Evolutionary conservation across 805 yeast genomes (phyloP).

Genomic region (Myxozyma sirexii): DNA sequence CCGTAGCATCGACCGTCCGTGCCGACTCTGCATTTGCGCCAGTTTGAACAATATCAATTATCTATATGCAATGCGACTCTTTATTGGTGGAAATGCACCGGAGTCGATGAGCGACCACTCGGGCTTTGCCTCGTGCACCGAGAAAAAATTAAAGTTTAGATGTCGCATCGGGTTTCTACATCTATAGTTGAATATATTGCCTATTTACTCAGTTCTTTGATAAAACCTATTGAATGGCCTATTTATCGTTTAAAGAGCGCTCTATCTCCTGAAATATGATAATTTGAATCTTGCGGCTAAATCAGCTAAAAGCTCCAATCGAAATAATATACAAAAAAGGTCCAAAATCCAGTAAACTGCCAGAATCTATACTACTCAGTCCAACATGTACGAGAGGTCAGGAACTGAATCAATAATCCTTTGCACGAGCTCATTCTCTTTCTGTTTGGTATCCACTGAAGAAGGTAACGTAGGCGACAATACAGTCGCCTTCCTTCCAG

Average conservation of each 20-base stretch:
- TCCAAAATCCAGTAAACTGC: too few species aligned
- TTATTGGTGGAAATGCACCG: too few species aligned
- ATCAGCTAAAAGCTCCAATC: neutral
- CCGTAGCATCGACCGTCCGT: neutral
- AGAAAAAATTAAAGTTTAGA: neutral
- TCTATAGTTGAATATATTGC: too few species aligned
- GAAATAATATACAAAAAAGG: neutral
- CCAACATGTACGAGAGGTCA: constrained; percentile 20
- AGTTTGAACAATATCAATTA: too few species aligned
- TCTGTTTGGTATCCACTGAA: constrained; percentile 19
- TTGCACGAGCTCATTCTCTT: constrained; percentile 35
- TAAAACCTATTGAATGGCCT: too few species aligned
- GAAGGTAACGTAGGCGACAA: constrained; percentile 36
- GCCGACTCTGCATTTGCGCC: neutral
- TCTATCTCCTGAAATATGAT: too few species aligned
- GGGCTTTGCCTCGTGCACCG: too few species aligned
- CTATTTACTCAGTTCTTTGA: too few species aligned
- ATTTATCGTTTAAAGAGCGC: too few species aligned
- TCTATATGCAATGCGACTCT: too few species aligned
- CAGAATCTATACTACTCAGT: too few species aligned
- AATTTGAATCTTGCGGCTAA: neutral
- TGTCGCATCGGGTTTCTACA: neutral
- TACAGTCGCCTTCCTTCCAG: constrained; percentile 8
- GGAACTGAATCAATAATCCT: constrained; percentile 31
- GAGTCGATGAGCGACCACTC: too few species aligned